Evolutionary conservation across 1,284 basidiomycete genomes (phyloP), one percentile per base, ranked within the genome.

Genomic region (Sanghuangporus weigelae): DNA sequence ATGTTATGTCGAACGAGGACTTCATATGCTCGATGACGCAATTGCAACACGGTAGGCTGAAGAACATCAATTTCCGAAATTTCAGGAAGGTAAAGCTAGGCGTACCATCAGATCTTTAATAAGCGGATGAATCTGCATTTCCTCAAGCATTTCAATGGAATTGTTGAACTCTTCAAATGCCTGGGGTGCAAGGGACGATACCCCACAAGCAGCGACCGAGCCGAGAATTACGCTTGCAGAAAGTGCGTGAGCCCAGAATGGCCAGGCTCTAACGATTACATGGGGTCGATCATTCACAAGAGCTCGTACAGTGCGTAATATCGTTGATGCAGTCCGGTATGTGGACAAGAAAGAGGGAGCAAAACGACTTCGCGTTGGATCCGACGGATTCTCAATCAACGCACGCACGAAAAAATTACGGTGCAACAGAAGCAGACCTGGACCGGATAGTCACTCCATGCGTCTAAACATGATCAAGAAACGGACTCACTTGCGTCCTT

Each of bases 241-340:
- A 64, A 79, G 77, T 2, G 73, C 72, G 61, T 75, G 75, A 6
- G 73, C 75, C 76, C 76, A 77, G 66, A 75, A 71, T 35, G 69
- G 70, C 76, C 77, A 77, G 68, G 74, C 75, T 11, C 77, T 73
- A 39, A 62, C 36, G 8, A 65, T 8, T 5, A 65, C 3, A 2
- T 48, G 23, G 12, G 51, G 26, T 36, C 16, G 19, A 10, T 59
- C 26, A 6, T 49, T 44, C 21, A 56, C 55, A 2, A 7, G 21
- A 11, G 31, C 19, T n/a, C 56, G 39, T n/a, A 49, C 19, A 19
- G 8, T n/a, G n/a, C 64, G 55, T 35, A 62, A 39, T 8, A 65
- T 23, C 12, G 26, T 59, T 16, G 50, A 62, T 21, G 64, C 12
- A n/a, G 16, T 46, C 3, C 56, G 11, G 36, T 62, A 66, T n/a